Percentiles rank a stretch among this genome's conserved stretches.
Conservation (phyloP, 495 filamentous ascomycete genomes). For the Podospora comata region DNA sequence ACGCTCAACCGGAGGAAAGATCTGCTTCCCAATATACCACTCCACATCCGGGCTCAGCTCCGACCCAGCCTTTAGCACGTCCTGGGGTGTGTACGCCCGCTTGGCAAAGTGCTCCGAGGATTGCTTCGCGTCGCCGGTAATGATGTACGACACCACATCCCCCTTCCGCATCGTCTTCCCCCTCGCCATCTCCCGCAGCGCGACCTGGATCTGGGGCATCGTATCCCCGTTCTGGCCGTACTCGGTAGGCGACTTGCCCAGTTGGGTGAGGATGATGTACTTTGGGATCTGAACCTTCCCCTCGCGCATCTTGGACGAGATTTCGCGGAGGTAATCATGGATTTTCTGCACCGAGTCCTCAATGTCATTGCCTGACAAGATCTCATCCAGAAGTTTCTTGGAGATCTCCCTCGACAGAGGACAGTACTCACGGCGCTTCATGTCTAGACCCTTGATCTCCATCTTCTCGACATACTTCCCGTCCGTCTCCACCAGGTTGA, state of each 20-base stretch:
- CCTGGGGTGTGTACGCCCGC: constrained; percentile 80
- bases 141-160: constrained; percentile 93
- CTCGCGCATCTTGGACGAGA: constrained; percentile 78
- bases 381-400: constrained; percentile 75
- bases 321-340: constrained; percentile 84
- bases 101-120: constrained; percentile 75
- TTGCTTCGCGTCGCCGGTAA: constrained; percentile 72
- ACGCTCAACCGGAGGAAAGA: constrained; percentile 97
- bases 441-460: constrained; percentile 97
- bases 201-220: constrained; percentile 98
- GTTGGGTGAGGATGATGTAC: constrained; percentile 96
- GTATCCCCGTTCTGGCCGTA: constrained; percentile 89
- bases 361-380: constrained; percentile 88
- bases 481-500: constrained; percentile 85
- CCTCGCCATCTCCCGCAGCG: constrained; percentile 78
- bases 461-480: constrained; percentile 91
- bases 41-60: constrained; percentile 82
- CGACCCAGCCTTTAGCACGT: constrained; percentile 72
- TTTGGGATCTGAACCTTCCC: constrained; percentile 69
- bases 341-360: constrained; percentile 85
- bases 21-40: constrained; percentile 97
- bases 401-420: constrained; percentile 91
- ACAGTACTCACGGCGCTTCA: constrained; percentile 96
- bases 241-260: constrained; percentile 87
- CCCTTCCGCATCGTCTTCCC: constrained; percentile 86